Evolutionary conservation across 805 yeast genomes (phyloP).

Genomic region (Danielia oregonensis): DNA sequence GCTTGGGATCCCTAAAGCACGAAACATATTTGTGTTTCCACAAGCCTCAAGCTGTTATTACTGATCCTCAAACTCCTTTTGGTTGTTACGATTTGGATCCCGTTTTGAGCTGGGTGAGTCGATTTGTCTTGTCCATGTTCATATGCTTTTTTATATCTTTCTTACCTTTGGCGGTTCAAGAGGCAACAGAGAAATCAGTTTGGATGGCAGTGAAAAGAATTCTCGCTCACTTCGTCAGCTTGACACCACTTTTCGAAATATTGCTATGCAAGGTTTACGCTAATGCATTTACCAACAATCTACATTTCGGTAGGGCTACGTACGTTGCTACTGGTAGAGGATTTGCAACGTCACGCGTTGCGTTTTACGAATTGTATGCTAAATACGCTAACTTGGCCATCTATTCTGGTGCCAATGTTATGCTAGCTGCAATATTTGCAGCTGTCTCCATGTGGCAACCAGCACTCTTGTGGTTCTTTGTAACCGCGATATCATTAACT

Average conservation of each 20-base stretch:
- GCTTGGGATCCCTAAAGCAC: constrained; percentile 72
- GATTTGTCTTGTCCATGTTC: constrained; percentile 84
- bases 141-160: constrained; percentile 92
- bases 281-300: constrained; percentile 65
- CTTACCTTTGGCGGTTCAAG: constrained; percentile 83
- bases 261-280: constrained; percentile 94
- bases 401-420: constrained; percentile 69
- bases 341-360: constrained; percentile 78
- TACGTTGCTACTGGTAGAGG: constrained; percentile 94
- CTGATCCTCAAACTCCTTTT: constrained; percentile 62
- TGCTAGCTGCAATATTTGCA: constrained; percentile 70
- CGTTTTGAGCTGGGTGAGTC: constrained; percentile 83
- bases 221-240: constrained; percentile 68
- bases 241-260: constrained; percentile 91
- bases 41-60: constrained; percentile 36
- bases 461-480: constrained; percentile 58
- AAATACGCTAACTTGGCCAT: constrained; percentile 74
- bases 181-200: constrained; percentile 79
- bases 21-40: constrained; percentile 74
- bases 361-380: constrained; percentile 69
- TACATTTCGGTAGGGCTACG: constrained; percentile 87
- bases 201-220: constrained; percentile 71
- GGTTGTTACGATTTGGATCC: constrained; percentile 88
- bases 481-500: constrained; percentile 44
- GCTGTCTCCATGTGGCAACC: constrained; percentile 80